Percentiles rank a stretch among this genome's conserved stretches.
Evolutionary conservation across 805 yeast genomes (phyloP).

Genomic region (Myxozyma mucilagina): DNA sequence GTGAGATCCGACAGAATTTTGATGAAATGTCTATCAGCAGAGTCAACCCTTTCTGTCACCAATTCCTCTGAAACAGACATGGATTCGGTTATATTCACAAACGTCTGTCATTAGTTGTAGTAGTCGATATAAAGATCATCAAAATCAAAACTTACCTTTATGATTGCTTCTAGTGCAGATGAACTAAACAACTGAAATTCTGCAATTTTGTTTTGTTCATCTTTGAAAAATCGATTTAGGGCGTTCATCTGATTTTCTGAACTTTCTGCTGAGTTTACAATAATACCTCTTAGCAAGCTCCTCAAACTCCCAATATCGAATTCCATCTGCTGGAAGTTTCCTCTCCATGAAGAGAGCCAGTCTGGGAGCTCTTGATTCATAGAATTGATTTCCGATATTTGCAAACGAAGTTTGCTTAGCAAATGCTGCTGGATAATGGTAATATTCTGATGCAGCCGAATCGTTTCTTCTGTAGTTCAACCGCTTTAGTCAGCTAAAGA

Average conservation of each 20-base stretch:
- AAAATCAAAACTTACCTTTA: too few species aligned
- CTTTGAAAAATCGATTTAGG: background rate
- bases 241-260: background rate
- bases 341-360: background rate
- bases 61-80: too few species aligned
- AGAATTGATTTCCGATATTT: slow-evolving; percentile 3
- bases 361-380: background rate
- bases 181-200: background rate
- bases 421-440: slow-evolving; percentile 16
- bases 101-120: too few species aligned
- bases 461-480: slow-evolving; percentile 6
- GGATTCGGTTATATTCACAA: too few species aligned
- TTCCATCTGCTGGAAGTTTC: background rate
- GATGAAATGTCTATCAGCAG: too few species aligned
- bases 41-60: too few species aligned
- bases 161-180: too few species aligned
- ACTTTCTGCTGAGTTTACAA: background rate
- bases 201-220: background rate
- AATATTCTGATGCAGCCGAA: slow-evolving; percentile 18
- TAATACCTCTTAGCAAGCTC: background rate
- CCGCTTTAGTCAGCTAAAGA: background rate
- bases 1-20: too few species aligned
- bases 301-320: background rate
- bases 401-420: slow-evolving; percentile 4
- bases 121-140: too few species aligned